Conservation (phyloP, 176 grass and related monocot species). For the Oropetium thomaeum region DNA sequence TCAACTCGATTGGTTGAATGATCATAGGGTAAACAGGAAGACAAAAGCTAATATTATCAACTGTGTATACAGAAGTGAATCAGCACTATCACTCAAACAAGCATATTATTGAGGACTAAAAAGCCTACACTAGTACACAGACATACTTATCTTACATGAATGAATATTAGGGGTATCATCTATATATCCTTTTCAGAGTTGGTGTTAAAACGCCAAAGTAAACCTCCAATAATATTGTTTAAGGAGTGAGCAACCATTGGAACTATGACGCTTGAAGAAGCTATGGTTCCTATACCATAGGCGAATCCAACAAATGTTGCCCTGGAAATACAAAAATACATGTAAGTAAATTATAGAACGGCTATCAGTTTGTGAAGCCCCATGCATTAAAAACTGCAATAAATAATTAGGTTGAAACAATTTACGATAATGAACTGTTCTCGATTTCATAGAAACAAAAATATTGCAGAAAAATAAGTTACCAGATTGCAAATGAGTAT, state of each 20-base stretch:
- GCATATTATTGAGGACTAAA: constrained; percentile 9
- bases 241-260: constrained; percentile 85
- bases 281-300: constrained; percentile 76
- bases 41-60: background rate
- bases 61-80: background rate
- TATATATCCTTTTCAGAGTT: constrained; percentile 27
- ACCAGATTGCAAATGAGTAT: constrained; percentile 82
- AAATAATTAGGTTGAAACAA: background rate
- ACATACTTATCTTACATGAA: background rate
- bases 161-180: background rate
- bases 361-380: background rate
- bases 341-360: background rate
- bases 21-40: background rate
- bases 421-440: background rate
- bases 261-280: constrained; percentile 71
- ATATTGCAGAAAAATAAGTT: background rate
- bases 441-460: constrained; percentile 7
- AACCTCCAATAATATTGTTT: constrained; percentile 82
- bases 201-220: constrained; percentile 56
- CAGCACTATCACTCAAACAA: background rate
- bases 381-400: background rate
- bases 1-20: background rate
- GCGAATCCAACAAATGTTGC: constrained; percentile 81
- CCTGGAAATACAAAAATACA: constrained; percentile 45
- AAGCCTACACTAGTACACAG: background rate